phyloP scores from a whole-genome alignment of 768 basidiomycete genomes.

The Chalciporus sphaerocephalus region DNA sequence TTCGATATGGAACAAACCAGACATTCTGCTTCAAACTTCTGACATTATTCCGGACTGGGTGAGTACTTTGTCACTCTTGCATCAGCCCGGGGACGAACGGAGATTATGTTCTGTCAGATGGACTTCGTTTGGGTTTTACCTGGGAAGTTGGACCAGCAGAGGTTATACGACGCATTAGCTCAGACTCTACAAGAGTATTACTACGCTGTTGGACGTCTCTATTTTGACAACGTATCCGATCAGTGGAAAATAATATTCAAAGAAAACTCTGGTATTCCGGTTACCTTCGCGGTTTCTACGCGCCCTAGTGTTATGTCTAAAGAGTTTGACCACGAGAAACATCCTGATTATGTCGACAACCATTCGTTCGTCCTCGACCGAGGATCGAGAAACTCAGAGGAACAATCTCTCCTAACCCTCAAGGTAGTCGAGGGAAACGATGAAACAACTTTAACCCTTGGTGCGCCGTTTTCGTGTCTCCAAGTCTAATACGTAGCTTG shows the following conservation, averaged over 20 bases:
- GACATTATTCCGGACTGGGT: conserved; percentile 6
- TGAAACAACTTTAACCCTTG: conserved; percentile 3
- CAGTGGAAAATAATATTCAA: conserved; percentile 1
- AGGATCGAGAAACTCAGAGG: not conserved
- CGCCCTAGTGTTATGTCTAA: conserved; percentile 1
- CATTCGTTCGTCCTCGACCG: not conserved
- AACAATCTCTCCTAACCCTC: conserved; percentile 2
- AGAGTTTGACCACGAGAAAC: conserved; percentile 1
- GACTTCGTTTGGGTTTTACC: conserved; percentile 8
- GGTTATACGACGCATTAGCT: conserved; percentile 1
- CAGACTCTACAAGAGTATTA: not conserved
- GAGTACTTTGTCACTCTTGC: not conserved
- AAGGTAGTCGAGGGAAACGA: conserved; percentile 3
- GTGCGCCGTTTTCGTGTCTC: not conserved
- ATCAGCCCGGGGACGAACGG: not conserved
- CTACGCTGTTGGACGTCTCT: not conserved
- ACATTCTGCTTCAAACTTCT: not conserved
- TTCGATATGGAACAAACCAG: not conserved
- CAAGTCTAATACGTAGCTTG: not conserved
- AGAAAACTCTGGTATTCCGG: not conserved
- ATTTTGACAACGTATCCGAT: not conserved
- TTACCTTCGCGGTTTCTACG: not conserved
- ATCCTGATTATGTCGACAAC: conserved; percentile 1
- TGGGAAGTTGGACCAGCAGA: not conserved
- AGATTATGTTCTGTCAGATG: not conserved